These are phyloP conservation scores for Penicillium atrosanguineum DNA, from an alignment of 495 filamentous ascomycete species.

Conservation along the genomic window DNA sequence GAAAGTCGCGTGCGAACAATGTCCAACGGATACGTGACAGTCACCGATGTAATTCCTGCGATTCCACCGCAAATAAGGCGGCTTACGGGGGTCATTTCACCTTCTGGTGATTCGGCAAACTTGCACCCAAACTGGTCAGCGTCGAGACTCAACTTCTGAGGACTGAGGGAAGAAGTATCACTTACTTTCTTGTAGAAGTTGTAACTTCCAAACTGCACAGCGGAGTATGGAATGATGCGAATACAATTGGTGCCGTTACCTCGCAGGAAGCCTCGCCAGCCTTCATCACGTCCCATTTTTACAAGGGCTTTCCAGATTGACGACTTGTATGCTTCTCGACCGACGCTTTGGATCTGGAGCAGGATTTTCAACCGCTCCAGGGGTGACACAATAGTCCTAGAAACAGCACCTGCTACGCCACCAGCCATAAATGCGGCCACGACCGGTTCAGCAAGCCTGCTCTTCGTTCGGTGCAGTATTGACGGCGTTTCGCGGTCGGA, in stretches of 20 bases:
- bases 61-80: conserved; percentile 82
- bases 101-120: conserved; percentile 74
- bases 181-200: conserved; percentile 93
- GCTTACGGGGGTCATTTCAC: conserved; percentile 62
- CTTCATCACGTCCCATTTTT: conserved; percentile 97
- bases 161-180: conserved; percentile 4
- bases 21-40: conserved; percentile 78
- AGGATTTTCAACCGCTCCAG: conserved; percentile 95
- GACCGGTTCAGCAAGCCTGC: conserved; percentile 61
- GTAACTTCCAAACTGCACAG: conserved; percentile 96
- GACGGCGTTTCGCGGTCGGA: conserved; percentile 10
- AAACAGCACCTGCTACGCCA: conserved; percentile 94
- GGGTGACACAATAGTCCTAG: conserved; percentile 92
- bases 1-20: conserved; percentile 94
- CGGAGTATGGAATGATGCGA: conserved; percentile 95
- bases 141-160: not conserved
- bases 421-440: conserved; percentile 93
- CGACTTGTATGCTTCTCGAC: conserved; percentile 87
- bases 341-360: conserved; percentile 91
- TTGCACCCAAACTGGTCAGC: conserved; percentile 24
- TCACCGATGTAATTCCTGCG: conserved; percentile 92
- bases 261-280: conserved; percentile 92
- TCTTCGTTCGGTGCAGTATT: conserved; percentile 18
- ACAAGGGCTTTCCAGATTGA: conserved; percentile 82
- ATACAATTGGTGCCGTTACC: conserved; percentile 98